Evolutionary conservation across 2,329 filamentous ascomycete species (phyloP).

Genomic region (Penicillium digitatum): DNA sequence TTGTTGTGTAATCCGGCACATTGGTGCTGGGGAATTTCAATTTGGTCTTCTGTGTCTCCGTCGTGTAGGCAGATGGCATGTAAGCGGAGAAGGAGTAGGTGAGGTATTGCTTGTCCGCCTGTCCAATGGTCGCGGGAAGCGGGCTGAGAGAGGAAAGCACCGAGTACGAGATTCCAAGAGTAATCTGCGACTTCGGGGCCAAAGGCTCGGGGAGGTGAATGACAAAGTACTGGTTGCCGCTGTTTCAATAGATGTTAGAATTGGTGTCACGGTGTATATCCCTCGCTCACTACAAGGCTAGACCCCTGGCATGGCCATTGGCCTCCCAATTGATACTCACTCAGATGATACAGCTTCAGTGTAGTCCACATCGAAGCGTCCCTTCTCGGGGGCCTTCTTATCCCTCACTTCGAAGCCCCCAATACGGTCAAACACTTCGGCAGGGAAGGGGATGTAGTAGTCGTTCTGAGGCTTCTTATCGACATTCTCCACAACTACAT

Average conservation of each 20-base stretch:
- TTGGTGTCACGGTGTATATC: neutral
- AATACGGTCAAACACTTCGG: slow-evolving; percentile 68
- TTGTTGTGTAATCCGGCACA: slow-evolving; percentile 78
- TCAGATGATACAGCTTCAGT: slow-evolving; percentile 57
- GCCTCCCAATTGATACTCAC: slow-evolving; percentile 55
- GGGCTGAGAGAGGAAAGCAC: slow-evolving; percentile 74
- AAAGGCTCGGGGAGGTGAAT: slow-evolving; percentile 75
- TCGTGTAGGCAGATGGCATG: slow-evolving; percentile 75
- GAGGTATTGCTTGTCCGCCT: slow-evolving; percentile 82
- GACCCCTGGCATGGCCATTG: slow-evolving; percentile 21
- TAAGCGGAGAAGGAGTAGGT: slow-evolving; percentile 83
- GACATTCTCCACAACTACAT: slow-evolving; percentile 89
- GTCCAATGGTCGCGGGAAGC: slow-evolving; percentile 75
- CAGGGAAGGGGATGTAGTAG: slow-evolving; percentile 86
- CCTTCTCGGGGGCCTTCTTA: slow-evolving; percentile 70
- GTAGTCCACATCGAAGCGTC: slow-evolving; percentile 64
- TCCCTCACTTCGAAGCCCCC: slow-evolving; percentile 89
- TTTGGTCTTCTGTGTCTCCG: slow-evolving; percentile 93
- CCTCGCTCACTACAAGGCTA: neutral
- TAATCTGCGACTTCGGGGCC: slow-evolving; percentile 71
- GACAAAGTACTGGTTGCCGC: slow-evolving; percentile 75
- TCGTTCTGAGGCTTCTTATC: slow-evolving; percentile 74
- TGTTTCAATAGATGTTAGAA: slow-evolving; percentile 34
- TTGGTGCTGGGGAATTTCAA: slow-evolving; percentile 77
- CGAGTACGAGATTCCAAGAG: slow-evolving; percentile 81